Conservation (phyloP, 2,329 filamentous ascomycete species). For the Botrytis hyacinthi region DNA sequence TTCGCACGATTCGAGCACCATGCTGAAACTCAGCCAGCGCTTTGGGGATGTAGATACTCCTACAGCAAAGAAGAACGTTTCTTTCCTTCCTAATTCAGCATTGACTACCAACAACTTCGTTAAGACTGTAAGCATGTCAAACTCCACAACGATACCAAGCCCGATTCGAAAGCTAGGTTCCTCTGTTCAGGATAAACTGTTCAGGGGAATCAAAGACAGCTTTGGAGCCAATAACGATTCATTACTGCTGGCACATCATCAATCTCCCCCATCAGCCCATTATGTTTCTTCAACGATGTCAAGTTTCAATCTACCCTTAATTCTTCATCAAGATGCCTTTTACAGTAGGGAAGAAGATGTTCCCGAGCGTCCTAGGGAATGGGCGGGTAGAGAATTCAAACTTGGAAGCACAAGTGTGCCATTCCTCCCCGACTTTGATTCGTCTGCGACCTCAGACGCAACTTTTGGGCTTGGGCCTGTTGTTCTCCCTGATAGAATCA, state of each 20-base stretch:
- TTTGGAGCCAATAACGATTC: neutral
- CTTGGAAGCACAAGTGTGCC: constrained; percentile 72
- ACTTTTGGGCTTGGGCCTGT: constrained; percentile 53
- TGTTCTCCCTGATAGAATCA: constrained; percentile 48
- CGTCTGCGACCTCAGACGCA: constrained; percentile 55
- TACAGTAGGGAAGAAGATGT: constrained; percentile 85
- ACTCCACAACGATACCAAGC: neutral
- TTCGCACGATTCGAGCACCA: constrained; percentile 61
- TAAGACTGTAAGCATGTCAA: neutral
- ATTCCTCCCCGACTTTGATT: constrained; percentile 77
- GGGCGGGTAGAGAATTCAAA: constrained; percentile 82
- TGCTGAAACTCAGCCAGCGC: constrained; percentile 64
- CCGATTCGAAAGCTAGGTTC: neutral
- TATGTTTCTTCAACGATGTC: constrained; percentile 57
- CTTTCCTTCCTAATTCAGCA: neutral
- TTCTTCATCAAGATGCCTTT: constrained; percentile 80
- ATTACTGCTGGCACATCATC: neutral
- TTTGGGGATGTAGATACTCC: constrained; percentile 43
- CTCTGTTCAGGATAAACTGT: neutral
- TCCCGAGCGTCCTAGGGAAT: constrained; percentile 72
- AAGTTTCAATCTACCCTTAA: constrained; percentile 57
- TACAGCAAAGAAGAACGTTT: neutral
- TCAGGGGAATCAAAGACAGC: neutral
- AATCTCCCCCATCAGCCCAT: constrained; percentile 43
- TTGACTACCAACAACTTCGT: neutral